These are phyloP conservation scores for Aphanomyces stellatus DNA, from an alignment of 352 stramenopile genomes.

Conservation along the genomic window DNA sequence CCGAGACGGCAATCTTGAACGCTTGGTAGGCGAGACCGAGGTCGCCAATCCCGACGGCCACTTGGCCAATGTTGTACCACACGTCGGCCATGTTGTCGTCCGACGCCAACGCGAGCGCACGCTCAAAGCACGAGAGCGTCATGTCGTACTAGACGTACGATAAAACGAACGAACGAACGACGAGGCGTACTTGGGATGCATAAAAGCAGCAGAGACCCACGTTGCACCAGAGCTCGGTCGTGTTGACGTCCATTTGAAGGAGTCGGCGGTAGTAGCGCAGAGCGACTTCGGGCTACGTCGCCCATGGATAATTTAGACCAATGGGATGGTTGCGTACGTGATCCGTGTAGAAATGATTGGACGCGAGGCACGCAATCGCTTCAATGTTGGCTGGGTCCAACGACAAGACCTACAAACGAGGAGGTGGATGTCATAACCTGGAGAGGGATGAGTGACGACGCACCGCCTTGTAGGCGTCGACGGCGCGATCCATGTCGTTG, in stretches of 20 bases:
- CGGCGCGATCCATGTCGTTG: slow-evolving; percentile 70
- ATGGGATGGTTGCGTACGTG: slow-evolving; percentile 22
- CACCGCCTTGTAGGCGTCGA: slow-evolving; percentile 76
- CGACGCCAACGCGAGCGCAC: slow-evolving; percentile 74
- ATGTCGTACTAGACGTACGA: slow-evolving; percentile 89
- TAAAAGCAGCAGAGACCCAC: slow-evolving; percentile 92
- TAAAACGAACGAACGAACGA: no score
- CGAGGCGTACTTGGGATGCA: slow-evolving; percentile 36
- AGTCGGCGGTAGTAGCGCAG: slow-evolving; percentile 90
- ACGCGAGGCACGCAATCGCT: slow-evolving; percentile 86
- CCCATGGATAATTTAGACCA: neutral
- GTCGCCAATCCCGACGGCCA: slow-evolving; percentile 89
- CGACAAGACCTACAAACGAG: slow-evolving; percentile 37
- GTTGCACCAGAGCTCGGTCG: slow-evolving; percentile 92
- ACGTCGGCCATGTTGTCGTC: slow-evolving; percentile 89
- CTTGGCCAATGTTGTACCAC: slow-evolving; percentile 93
- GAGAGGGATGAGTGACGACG: no score
- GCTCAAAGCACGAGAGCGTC: slow-evolving; percentile 90
- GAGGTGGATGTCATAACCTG: neutral
- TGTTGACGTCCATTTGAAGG: slow-evolving; percentile 89
- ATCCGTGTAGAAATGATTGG: slow-evolving; percentile 92
- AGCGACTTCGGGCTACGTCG: slow-evolving; percentile 78
- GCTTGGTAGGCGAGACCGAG: slow-evolving; percentile 88
- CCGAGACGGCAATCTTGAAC: slow-evolving; percentile 89
- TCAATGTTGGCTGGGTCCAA: slow-evolving; percentile 88